Conservation (phyloP, 2,329 filamentous ascomycete genomes). For the Biscogniauxia sp. region DNA sequence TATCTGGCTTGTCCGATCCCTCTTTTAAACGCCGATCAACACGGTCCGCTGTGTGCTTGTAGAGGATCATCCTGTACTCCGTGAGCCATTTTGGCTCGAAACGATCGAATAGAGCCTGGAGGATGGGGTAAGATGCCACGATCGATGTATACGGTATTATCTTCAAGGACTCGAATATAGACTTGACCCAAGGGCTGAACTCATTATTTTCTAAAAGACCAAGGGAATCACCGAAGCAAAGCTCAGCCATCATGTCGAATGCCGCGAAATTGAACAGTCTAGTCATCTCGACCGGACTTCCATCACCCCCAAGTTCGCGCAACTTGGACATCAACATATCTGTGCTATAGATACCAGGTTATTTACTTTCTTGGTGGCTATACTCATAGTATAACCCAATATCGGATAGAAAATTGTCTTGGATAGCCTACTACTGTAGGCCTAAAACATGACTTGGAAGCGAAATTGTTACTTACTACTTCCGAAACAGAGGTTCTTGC, state of each 20-base stretch:
- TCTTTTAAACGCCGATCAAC: conserved; percentile 23
- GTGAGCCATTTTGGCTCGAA: conserved; percentile 21
- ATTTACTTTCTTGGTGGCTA: no score
- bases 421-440: no score
- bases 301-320: background rate
- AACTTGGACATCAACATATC: conserved; percentile 11
- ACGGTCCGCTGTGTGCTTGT: conserved; percentile 21
- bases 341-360: background rate
- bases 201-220: conserved; percentile 13
- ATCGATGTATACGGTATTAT: conserved; percentile 13
- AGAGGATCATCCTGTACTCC: conserved; percentile 13
- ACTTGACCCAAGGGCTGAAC: conserved; percentile 17
- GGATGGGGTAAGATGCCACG: conserved; percentile 20
- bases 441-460: no score
- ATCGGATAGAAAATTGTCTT: no score
- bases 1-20: conserved; percentile 20
- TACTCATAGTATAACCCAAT: no score
- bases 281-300: conserved; percentile 8
- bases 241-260: conserved; percentile 24
- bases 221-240: conserved; percentile 20
- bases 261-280: conserved; percentile 17
- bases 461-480: conserved; percentile 1
- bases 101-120: conserved; percentile 10
- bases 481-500: conserved; percentile 15
- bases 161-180: conserved; percentile 14